Conservation (phyloP, 2,329 filamentous ascomycete genomes). For the Scleromitrula shiraiana region DNA sequence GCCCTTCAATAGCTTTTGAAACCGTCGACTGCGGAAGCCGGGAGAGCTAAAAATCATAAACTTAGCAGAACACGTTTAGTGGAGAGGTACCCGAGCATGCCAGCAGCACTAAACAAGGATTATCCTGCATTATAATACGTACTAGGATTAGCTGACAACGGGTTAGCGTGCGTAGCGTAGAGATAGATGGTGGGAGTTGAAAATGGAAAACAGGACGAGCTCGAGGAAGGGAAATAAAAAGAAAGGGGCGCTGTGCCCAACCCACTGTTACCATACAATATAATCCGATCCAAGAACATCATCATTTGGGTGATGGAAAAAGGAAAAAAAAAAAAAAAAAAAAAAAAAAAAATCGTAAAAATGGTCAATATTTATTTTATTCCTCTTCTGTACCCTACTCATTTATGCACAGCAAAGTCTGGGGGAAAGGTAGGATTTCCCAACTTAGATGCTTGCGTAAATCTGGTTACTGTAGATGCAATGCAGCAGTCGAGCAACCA, state of each 20-base stretch:
- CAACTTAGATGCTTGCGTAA: slow-evolving; percentile 1
- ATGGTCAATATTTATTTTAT: neutral
- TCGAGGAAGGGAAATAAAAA: too few species aligned
- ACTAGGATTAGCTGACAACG: slow-evolving; percentile 7
- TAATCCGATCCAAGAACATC: neutral
- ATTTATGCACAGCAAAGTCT: neutral
- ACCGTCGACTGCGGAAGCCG: slow-evolving; percentile 15
- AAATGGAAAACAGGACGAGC: too few species aligned
- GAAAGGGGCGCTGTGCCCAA: slow-evolving; percentile 5
- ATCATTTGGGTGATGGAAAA: neutral
- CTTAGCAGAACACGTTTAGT: slow-evolving; percentile 10
- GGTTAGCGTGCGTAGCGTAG: slow-evolving; percentile 4
- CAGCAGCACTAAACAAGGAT: slow-evolving; percentile 8
- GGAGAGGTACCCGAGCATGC: slow-evolving; percentile 18
- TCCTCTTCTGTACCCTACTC: too few species aligned
- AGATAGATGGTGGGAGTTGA: neutral
- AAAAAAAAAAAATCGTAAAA: neutral
- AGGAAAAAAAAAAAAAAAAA: neutral
- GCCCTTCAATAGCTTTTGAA: slow-evolving; percentile 8
- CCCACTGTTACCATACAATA: too few species aligned
- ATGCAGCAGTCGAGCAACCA: slow-evolving; percentile 11
- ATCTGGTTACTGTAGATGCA: slow-evolving; percentile 5
- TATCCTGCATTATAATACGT: neutral
- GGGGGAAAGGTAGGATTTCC: neutral
- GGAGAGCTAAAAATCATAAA: slow-evolving; percentile 12